A percentile compares a stretch with the other conserved stretches of the same genome.
Evolutionary conservation across 1,139 yeast genomes (phyloP).

Genomic region (Petasospora fabianii): DNA sequence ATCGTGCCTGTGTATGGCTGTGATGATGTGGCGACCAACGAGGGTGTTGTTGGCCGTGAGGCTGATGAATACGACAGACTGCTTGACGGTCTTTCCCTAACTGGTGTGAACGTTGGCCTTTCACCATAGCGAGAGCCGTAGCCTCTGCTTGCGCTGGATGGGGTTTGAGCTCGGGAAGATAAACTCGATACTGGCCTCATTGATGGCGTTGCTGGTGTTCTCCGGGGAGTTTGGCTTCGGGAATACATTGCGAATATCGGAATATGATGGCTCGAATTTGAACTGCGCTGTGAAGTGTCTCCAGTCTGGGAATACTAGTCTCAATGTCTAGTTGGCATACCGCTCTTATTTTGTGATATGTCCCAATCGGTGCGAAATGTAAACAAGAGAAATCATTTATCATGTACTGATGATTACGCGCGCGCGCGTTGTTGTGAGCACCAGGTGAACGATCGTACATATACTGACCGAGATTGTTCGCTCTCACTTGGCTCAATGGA

Average conservation of each 20-base stretch:
- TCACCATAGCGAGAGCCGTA: slow-evolving; percentile 17
- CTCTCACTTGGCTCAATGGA: too few species aligned
- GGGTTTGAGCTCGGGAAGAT: slow-evolving; percentile 19
- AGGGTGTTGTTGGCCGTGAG: slow-evolving; percentile 23
- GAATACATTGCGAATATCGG: slow-evolving; percentile 12
- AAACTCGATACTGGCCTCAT: slow-evolving; percentile 20
- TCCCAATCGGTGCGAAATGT: not conserved
- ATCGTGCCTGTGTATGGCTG: slow-evolving; percentile 34
- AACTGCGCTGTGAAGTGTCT: too few species aligned
- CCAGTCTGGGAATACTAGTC: not conserved
- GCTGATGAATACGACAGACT: slow-evolving; percentile 11
- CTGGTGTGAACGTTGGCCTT: slow-evolving; percentile 18
- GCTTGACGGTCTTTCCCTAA: slow-evolving; percentile 20
- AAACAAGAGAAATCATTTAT: not conserved
- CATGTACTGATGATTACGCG: too few species aligned
- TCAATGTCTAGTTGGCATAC: not conserved
- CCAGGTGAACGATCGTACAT: too few species aligned
- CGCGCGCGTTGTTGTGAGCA: too few species aligned
- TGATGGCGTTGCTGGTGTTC: slow-evolving; percentile 19
- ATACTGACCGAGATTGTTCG: too few species aligned
- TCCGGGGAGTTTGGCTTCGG: slow-evolving; percentile 21
- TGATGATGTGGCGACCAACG: slow-evolving; percentile 15
- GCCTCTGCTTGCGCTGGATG: slow-evolving; percentile 16
- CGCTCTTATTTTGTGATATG: not conserved
- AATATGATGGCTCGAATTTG: not conserved